Evolutionary conservation across 139 green algal species (phyloP), one percentile per base, ranked within the genome.

Genomic region (Zygnema cylindricum): DNA sequence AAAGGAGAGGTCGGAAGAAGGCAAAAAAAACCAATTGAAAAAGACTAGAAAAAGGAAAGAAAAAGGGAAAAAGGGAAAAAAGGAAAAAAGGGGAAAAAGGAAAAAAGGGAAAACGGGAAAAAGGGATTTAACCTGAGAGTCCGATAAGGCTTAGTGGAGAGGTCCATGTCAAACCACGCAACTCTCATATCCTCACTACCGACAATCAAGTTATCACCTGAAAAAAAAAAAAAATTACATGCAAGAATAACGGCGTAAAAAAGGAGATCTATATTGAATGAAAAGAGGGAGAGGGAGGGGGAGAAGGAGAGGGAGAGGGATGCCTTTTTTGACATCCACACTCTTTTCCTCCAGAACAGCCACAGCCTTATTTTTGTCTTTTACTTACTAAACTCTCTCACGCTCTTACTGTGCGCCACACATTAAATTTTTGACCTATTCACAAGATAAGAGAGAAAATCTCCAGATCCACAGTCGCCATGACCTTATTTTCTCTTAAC

Each of bases 141-240:
- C 33, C 85, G 85, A 94, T 99, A 99, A 0, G 97, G 96, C 91
- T 96, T 97, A 43, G 94, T 94, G 30, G 94, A 98, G 42, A 99
- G 93, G 93, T 99, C 97, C 92, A 99, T 86, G 92, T 99, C 97
- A 88, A 97, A 99, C 96, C 97, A 99, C 32, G 91, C 91, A 35
- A 99, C 83, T 0, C 95, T 92, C 81, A 93, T 95, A 93, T 98
- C 97, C 75, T 98, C 94, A 2, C 76, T 88, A 36, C 97, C 97
- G 2, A 98, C 91, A 21, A 99, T 91, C 30, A 99, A 86, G 89
- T 99, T 96, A 88, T 99, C 97, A n/a, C 87, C 87, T 89, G 84
- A 43, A 81, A 21, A 81, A 11, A 38, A 38, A 21, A 81, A 32
- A 32, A 21, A 38, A 11, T 38, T 11, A 21, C 36, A 21, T 81